Conservation (phyloP, 257 asterid species). For the Petunia axillaris region DNA sequence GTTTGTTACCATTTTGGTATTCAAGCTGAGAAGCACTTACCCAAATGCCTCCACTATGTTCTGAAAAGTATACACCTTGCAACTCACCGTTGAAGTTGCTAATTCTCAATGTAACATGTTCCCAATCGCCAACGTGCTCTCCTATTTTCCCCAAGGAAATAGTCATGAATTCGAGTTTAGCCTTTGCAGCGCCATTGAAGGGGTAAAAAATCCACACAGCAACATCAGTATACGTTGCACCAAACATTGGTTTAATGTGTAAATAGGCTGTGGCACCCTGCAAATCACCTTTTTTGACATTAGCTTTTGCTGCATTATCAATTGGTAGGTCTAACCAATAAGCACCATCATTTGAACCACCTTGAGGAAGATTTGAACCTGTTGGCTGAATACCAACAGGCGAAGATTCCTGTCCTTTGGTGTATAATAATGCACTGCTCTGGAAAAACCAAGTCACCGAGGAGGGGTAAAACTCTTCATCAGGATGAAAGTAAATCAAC, state of each 20-base stretch:
- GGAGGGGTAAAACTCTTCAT: constrained; percentile 39
- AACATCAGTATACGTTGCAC: constrained; percentile 40
- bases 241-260: constrained; percentile 44
- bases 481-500: constrained; percentile 36
- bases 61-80: constrained; percentile 36
- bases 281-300: constrained; percentile 40
- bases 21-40: constrained; percentile 37
- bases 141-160: constrained; percentile 39
- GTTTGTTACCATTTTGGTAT: constrained; percentile 35
- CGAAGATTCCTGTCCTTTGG: constrained; percentile 29
- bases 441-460: constrained; percentile 44
- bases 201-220: constrained; percentile 45
- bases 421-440: constrained; percentile 35
- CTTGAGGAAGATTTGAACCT: constrained; percentile 47
- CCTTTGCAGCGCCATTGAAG: constrained; percentile 43
- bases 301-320: constrained; percentile 25
- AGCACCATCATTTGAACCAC: constrained; percentile 32
- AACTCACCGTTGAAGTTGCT: constrained; percentile 41
- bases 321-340: constrained; percentile 47
- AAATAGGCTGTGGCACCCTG: constrained; percentile 32
- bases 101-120: constrained; percentile 45
- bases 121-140: constrained; percentile 52
- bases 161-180: constrained; percentile 34
- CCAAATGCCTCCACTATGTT: constrained; percentile 47
- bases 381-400: constrained; percentile 26